Percentiles rank a stretch among this genome's conserved stretches.
Evolutionary conservation across 306 rosid genomes (phyloP).

Genomic region (Luffa acutangula): DNA sequence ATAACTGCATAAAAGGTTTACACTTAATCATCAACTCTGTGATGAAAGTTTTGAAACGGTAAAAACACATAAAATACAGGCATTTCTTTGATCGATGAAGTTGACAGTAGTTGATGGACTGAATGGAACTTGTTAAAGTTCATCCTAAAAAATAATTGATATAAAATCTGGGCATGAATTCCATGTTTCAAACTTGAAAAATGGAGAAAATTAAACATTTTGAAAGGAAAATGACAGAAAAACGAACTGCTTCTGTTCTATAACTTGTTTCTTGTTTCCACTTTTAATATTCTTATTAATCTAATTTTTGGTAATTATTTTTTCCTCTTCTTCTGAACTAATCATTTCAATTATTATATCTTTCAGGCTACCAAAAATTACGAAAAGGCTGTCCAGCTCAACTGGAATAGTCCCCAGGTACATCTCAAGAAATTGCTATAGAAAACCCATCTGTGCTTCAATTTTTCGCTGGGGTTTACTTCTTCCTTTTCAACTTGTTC

Average conservation of each 20-base stretch:
- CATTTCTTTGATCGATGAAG: neutral
- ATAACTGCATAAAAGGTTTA: neutral
- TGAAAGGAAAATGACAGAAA: neutral
- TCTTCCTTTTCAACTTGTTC: neutral
- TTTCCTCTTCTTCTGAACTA: neutral
- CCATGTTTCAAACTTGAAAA: neutral
- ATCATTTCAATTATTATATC: constrained; percentile 13
- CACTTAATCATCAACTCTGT: neutral
- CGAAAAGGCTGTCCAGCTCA: constrained; percentile 89
- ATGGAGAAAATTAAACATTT: neutral
- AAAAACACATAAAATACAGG: neutral
- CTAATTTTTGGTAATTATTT: neutral
- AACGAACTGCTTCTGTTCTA: neutral
- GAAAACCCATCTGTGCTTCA: neutral
- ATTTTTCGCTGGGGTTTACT: neutral
- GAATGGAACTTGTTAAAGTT: neutral
- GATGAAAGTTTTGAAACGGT: neutral
- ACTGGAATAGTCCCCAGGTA: constrained; percentile 99
- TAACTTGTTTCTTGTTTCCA: neutral
- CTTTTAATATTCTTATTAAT: neutral
- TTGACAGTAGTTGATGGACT: neutral
- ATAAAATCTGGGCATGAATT: neutral
- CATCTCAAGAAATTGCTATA: constrained; percentile 13
- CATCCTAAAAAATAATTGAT: neutral
- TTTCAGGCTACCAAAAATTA: constrained; percentile 87